Evolutionary conservation across 2,329 filamentous ascomycete species (phyloP), one percentile per base, ranked within the genome.

Genomic region (Epicoccum sorghinum): DNA sequence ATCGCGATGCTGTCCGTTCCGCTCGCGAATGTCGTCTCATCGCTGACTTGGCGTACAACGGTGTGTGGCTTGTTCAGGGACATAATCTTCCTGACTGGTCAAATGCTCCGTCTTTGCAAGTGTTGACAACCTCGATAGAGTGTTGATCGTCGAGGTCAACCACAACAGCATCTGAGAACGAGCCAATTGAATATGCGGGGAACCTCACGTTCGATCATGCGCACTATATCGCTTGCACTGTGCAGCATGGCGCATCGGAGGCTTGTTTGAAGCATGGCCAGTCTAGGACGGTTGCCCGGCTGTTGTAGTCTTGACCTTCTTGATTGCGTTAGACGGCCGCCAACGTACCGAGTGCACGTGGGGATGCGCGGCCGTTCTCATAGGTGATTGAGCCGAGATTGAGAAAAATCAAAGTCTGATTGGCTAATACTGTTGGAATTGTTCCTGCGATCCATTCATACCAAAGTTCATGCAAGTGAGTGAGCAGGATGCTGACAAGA

Each of bases 271-370:
- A 42, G 51, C 27, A 47, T 18, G 49, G 27, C 59, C 41, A 42
- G 47, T 61, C 45, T 46, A 45, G 56, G 56, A 39, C 54, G 58
- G 43, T 48, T 45, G 40, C 44, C 41, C 49, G 41, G 55, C 45
- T 57, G 47, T 35, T 25, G 42, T 24, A 32, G 51, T 47, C 57
- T 56, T 60, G 62, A 66, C 64, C 64, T 66, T 61, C 63, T 65
- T 45, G 13, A 60, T 65, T 30, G 54, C 55, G 58, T 66, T 66
- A 66, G 60, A 8, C 27, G 41, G 33, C 50, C 49, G 46, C 32
- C 14, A 8, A 45, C 24, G 32, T 36, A 40, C 55, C 42, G 33
- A 41, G 42, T 41, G 50, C 57, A 59, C 49, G 57, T 57, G 56
- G 52, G 42, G 29, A 56, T 33, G 7, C 14, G 37, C 42, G 42